These are phyloP conservation scores for Coriaria nepalensis DNA, from an alignment of 306 rosid genomes.

Conservation along the genomic window DNA sequence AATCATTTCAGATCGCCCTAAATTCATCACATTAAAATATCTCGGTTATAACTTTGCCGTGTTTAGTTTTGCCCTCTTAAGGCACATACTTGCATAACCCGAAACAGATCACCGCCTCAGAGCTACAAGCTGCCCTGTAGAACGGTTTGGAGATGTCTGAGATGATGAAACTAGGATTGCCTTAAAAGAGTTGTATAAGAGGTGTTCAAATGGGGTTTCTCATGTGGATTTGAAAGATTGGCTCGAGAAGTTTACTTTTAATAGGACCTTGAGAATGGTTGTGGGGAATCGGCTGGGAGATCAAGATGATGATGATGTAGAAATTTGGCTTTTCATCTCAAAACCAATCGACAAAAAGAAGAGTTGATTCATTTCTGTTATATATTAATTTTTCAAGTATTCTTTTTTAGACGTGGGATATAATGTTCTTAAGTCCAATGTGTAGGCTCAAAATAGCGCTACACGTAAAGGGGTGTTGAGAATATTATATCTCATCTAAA, in stretches of 20 bases:
- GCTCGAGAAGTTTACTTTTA: constrained; percentile 11
- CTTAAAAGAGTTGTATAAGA: background rate
- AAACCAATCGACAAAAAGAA: too few species aligned
- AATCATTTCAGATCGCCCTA: constrained; percentile 5
- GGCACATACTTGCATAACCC: constrained; percentile 20
- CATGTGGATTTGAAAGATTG: constrained; percentile 16
- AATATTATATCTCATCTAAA: too few species aligned
- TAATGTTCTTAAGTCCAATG: too few species aligned
- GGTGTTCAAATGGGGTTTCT: background rate
- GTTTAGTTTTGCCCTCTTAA: constrained; percentile 12
- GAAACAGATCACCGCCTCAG: constrained; percentile 11
- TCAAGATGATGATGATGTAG: background rate
- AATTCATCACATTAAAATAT: background rate
- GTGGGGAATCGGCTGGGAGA: constrained; percentile 11
- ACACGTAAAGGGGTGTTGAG: too few species aligned
- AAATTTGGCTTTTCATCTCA: too few species aligned
- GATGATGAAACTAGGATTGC: constrained; percentile 11
- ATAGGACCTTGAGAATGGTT: constrained; percentile 11
- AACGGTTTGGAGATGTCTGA: background rate
- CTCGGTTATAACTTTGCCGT: constrained; percentile 18
- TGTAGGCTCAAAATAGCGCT: too few species aligned
- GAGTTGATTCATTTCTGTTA: too few species aligned
- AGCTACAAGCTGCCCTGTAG: constrained; percentile 12
- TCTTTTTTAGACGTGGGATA: too few species aligned
- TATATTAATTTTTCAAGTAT: too few species aligned